Evolutionary conservation across 2,329 filamentous ascomycete species (phyloP).

Genomic region (Fusarium dimerum): DNA sequence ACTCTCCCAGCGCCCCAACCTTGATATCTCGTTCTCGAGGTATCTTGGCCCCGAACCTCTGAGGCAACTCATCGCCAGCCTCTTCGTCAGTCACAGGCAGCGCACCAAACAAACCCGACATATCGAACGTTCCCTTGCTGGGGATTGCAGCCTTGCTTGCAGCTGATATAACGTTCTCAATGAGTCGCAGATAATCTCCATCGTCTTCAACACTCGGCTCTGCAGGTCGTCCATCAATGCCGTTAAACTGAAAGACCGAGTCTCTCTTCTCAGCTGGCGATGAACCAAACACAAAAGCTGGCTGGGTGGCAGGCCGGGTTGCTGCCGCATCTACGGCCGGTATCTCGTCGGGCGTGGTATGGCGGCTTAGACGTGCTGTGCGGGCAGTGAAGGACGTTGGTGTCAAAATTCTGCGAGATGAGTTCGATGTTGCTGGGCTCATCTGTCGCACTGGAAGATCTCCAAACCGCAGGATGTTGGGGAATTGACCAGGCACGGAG

Average conservation of each 20-base stretch:
- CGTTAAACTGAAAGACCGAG: constrained; percentile 12
- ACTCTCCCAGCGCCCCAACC: constrained; percentile 21
- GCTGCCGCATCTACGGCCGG: neutral
- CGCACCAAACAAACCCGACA: constrained; percentile 10
- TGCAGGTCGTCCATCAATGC: neutral
- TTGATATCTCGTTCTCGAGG: constrained; percentile 17
- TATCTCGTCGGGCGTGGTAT: neutral
- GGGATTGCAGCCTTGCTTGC: neutral
- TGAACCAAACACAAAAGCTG: constrained; percentile 21
- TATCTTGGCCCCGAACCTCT: constrained; percentile 1
- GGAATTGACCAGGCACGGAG: constrained; percentile 1
- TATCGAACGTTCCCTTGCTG: neutral
- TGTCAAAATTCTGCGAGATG: constrained; percentile 7
- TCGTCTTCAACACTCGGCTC: constrained; percentile 11
- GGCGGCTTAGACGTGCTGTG: neutral
- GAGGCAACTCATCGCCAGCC: constrained; percentile 4
- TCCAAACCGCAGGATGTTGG: constrained; percentile 1
- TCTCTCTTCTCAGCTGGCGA: constrained; percentile 5
- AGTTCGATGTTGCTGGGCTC: constrained; percentile 15
- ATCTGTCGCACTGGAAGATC: constrained; percentile 12
- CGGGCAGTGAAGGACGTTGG: constrained; percentile 6
- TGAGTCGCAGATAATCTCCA: constrained; percentile 7
- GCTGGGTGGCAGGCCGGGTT: neutral
- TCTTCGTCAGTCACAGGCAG: constrained; percentile 11
- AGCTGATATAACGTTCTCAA: constrained; percentile 9